phyloP scores from a whole-genome alignment of 2,329 filamentous ascomycete genomes.

The Sclerotinia minor region DNA sequence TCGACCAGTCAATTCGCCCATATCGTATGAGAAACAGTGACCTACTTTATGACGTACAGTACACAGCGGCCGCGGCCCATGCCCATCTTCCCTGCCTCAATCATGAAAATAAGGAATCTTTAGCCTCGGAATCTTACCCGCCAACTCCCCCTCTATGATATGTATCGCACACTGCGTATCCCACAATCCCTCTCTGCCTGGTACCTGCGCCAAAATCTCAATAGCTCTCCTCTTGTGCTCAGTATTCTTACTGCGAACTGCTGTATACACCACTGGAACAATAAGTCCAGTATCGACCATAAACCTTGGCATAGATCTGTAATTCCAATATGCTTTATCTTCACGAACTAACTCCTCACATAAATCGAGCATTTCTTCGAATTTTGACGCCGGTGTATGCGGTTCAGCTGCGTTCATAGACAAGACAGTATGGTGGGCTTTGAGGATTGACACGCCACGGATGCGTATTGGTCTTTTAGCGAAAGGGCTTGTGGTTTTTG shows the following conservation, averaged over 20 bases:
- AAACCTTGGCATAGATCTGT: constrained; percentile 17
- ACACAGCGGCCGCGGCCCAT: too few species aligned
- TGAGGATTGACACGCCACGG: constrained; percentile 52
- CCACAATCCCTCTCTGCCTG: constrained; percentile 39
- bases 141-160: constrained; percentile 28
- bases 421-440: constrained; percentile 33
- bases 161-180: constrained; percentile 33
- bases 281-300: constrained; percentile 33
- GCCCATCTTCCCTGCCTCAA: not conserved
- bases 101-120: constrained; percentile 3
- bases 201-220: constrained; percentile 31
- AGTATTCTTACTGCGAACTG: constrained; percentile 28
- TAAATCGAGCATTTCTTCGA: constrained; percentile 34
- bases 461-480: constrained; percentile 33
- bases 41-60: not conserved
- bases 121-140: not conserved
- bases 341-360: constrained; percentile 29
- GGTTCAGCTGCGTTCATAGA: constrained; percentile 31
- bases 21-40: not conserved
- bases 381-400: constrained; percentile 28
- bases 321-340: constrained; percentile 6
- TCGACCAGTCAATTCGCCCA: not conserved
- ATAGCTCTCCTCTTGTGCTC: constrained; percentile 30
- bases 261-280: constrained; percentile 36
- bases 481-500: not conserved